phyloP scores from a whole-genome alignment of 768 basidiomycete species.

The Lactarius psammicola region DNA sequence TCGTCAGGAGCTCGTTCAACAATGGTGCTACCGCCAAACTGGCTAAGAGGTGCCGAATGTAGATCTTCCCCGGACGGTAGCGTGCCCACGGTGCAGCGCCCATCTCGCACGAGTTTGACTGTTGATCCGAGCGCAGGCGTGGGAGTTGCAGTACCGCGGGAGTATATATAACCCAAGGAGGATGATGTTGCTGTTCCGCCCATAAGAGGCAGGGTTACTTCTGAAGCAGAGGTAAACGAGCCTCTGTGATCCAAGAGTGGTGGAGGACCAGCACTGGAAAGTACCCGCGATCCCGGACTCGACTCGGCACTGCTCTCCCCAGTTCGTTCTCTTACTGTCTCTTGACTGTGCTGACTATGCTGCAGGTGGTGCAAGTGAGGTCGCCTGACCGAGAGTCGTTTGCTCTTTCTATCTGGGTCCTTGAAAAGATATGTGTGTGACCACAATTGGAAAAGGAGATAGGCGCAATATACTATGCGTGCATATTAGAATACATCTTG shows the following conservation, averaged over 20 bases:
- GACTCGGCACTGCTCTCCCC: slow-evolving; percentile 11
- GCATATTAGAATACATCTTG: neutral
- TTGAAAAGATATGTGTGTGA: slow-evolving; percentile 74
- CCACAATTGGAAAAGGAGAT: slow-evolving; percentile 76
- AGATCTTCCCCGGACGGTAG: slow-evolving; percentile 23
- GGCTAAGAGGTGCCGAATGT: slow-evolving; percentile 1
- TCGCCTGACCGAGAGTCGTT: slow-evolving; percentile 20
- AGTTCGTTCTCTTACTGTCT: slow-evolving; percentile 3
- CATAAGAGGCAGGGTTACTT: slow-evolving; percentile 19
- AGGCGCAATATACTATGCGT: slow-evolving; percentile 64
- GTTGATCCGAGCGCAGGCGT: slow-evolving; percentile 26
- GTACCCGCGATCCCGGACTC: neutral
- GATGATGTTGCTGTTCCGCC: slow-evolving; percentile 13
- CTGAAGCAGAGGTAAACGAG: slow-evolving; percentile 20
- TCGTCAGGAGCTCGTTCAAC: slow-evolving; percentile 13
- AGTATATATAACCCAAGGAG: slow-evolving; percentile 20
- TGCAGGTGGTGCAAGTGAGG: slow-evolving; percentile 4
- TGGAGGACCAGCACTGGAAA: neutral
- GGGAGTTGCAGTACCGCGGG: slow-evolving; percentile 16
- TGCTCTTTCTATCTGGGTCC: slow-evolving; percentile 33
- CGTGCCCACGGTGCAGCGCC: slow-evolving; percentile 23
- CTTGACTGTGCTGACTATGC: slow-evolving; percentile 18
- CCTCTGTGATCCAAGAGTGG: neutral
- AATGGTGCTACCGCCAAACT: slow-evolving; percentile 9
- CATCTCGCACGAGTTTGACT: slow-evolving; percentile 27